A percentile compares a stretch with the other conserved stretches of the same genome.
Evolutionary conservation across 2,329 filamentous ascomycete species (phyloP).

Genomic region (Pseudocercospora vitis): DNA sequence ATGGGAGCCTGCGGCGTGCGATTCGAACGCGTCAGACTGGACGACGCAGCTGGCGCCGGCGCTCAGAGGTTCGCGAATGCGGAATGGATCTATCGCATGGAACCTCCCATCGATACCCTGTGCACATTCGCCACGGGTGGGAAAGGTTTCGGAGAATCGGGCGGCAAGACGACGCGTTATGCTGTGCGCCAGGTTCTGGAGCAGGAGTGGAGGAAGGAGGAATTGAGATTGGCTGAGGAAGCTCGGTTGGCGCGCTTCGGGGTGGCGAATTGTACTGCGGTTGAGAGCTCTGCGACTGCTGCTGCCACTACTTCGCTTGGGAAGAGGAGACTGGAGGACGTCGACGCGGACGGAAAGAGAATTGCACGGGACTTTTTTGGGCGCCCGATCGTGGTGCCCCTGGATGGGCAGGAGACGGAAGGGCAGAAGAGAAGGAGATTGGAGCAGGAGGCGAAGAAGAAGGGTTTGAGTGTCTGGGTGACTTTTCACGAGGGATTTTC

Average conservation of each 20-base stretch:
- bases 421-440: slow-evolving; percentile 38
- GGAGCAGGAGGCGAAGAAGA: slow-evolving; percentile 43
- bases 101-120: slow-evolving; percentile 82
- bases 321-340: slow-evolving; percentile 20
- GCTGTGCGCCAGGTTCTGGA: slow-evolving; percentile 91
- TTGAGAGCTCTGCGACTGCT: too few relatives aligned
- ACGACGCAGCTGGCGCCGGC: slow-evolving; percentile 55
- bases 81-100: slow-evolving; percentile 85
- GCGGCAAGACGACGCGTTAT: slow-evolving; percentile 76
- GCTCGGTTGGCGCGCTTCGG: slow-evolving; percentile 66
- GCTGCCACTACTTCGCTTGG: slow-evolving; percentile 18
- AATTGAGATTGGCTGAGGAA: slow-evolving; percentile 64
- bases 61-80: slow-evolving; percentile 1
- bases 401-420: slow-evolving; percentile 44
- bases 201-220: slow-evolving; percentile 78
- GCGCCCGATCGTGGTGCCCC: slow-evolving; percentile 58
- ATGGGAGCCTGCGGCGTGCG: slow-evolving; percentile 80
- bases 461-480: slow-evolving; percentile 88
- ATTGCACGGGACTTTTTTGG: slow-evolving; percentile 85
- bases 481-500: slow-evolving; percentile 88
- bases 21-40: slow-evolving; percentile 76
- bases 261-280: slow-evolving; percentile 40
- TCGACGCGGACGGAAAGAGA: slow-evolving; percentile 36
- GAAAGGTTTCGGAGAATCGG: slow-evolving; percentile 51
- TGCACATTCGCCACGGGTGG: slow-evolving; percentile 70